Percentiles rank a stretch among this genome's conserved stretches.
Evolutionary conservation across 768 basidiomycete genomes (phyloP).

Genomic region (Leucocoprinus leucothites): DNA sequence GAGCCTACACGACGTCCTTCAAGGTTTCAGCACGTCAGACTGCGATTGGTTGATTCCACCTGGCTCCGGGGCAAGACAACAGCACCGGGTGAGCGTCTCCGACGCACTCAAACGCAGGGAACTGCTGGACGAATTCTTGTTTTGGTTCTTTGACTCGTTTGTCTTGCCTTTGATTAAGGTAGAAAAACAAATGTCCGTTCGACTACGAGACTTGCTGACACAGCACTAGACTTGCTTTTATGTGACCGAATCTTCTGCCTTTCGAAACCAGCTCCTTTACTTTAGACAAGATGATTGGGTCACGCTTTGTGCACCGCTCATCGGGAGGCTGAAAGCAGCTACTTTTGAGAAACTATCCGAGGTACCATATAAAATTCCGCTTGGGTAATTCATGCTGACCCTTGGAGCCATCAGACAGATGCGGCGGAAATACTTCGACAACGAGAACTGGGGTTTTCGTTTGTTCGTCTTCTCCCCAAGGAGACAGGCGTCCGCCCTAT

Average conservation of each 20-base stretch:
- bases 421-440: constrained; percentile 65
- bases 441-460: constrained; percentile 77
- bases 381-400: background rate
- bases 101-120: constrained; percentile 79
- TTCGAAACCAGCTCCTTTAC: constrained; percentile 79
- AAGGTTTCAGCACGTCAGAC: constrained; percentile 68
- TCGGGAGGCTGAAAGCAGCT: constrained; percentile 65
- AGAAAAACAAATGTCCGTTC: background rate
- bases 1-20: constrained; percentile 72
- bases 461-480: constrained; percentile 88
- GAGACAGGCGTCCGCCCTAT: constrained; percentile 94
- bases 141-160: constrained; percentile 92
- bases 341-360: constrained; percentile 71
- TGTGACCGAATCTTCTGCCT: constrained; percentile 87
- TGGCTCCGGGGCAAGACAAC: constrained; percentile 29
- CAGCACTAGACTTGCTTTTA: constrained; percentile 81
- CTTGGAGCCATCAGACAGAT: constrained; percentile 49
- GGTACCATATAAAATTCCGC: constrained; percentile 35
- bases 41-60: constrained; percentile 77
- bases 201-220: background rate
- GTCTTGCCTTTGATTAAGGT: constrained; percentile 78
- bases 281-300: constrained; percentile 96
- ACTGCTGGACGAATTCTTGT: constrained; percentile 83
- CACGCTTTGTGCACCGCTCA: constrained; percentile 74
- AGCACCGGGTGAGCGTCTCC: constrained; percentile 52